Percentiles rank a stretch among this genome's conserved stretches.
Evolutionary conservation across 2,329 filamentous ascomycete species (phyloP).

Genomic region (Curvularia sp.): DNA sequence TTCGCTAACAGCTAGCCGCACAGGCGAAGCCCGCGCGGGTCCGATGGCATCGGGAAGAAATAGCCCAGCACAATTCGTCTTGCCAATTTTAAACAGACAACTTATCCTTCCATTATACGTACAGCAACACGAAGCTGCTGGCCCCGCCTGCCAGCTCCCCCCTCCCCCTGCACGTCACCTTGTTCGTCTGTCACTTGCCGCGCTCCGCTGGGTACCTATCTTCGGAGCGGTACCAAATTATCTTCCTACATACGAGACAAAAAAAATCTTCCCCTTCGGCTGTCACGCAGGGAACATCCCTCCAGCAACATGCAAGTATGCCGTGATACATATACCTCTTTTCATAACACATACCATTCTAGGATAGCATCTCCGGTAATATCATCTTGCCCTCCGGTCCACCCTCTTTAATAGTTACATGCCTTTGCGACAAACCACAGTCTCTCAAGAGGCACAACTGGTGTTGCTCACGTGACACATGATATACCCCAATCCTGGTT

Average conservation of each 20-base stretch:
- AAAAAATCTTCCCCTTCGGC: neutral
- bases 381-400: neutral
- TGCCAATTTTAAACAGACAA: neutral
- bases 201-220: too few species aligned
- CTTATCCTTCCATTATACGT: too few species aligned
- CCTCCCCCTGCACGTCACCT: neutral
- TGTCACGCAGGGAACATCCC: constrained; percentile 1
- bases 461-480: neutral
- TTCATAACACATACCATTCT: neutral
- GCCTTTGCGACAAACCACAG: too few species aligned
- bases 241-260: too few species aligned
- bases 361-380: neutral
- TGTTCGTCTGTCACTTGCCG: neutral
- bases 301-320: neutral
- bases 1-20: neutral
- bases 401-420: too few species aligned
- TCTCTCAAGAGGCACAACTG: neutral
- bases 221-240: too few species aligned
- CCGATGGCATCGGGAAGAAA: neutral
- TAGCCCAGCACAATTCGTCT: neutral
- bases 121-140: too few species aligned
- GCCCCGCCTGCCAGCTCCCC: too few species aligned
- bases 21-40: neutral
- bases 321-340: too few species aligned
- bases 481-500: neutral